Percentiles rank a stretch among this genome's conserved stretches.
These are phyloP conservation scores for Mycosarcoma maydis DNA, from an alignment of 1,284 basidiomycete species.

Conservation along the genomic window DNA sequence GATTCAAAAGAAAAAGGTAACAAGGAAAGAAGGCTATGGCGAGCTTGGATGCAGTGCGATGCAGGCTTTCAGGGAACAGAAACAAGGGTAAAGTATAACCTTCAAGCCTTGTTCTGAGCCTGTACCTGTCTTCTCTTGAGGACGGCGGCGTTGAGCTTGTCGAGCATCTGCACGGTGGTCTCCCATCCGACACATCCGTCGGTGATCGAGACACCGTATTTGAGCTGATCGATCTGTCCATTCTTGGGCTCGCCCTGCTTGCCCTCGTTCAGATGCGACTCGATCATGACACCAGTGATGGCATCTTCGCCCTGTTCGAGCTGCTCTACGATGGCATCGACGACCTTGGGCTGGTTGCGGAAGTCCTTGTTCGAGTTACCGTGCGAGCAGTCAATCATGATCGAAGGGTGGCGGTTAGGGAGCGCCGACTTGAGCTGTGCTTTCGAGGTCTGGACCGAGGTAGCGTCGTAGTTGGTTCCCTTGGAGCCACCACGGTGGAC, in stretches of 20 bases:
- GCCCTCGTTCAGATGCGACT: slow-evolving; percentile 83
- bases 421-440: slow-evolving; percentile 71
- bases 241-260: slow-evolving; percentile 66
- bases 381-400: slow-evolving; percentile 67
- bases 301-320: slow-evolving; percentile 78
- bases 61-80: too few species aligned
- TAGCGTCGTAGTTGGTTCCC: slow-evolving; percentile 73
- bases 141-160: slow-evolving; percentile 64
- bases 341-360: slow-evolving; percentile 69
- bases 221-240: slow-evolving; percentile 56
- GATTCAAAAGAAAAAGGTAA: too few species aligned
- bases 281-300: slow-evolving; percentile 96
- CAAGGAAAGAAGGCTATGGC: too few species aligned
- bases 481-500: slow-evolving; percentile 66
- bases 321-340: slow-evolving; percentile 81
- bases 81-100: too few species aligned
- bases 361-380: slow-evolving; percentile 67
- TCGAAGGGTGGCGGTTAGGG: slow-evolving; percentile 54
- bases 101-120: slow-evolving; percentile 15
- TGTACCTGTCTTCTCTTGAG: slow-evolving; percentile 31
- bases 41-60: too few species aligned
- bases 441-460: slow-evolving; percentile 79
- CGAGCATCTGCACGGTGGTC: slow-evolving; percentile 71
- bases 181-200: slow-evolving; percentile 88
- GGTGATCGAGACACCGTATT: slow-evolving; percentile 66